Conservation (phyloP, 2,329 filamentous ascomycete genomes). For the Nemania sp. region DNA sequence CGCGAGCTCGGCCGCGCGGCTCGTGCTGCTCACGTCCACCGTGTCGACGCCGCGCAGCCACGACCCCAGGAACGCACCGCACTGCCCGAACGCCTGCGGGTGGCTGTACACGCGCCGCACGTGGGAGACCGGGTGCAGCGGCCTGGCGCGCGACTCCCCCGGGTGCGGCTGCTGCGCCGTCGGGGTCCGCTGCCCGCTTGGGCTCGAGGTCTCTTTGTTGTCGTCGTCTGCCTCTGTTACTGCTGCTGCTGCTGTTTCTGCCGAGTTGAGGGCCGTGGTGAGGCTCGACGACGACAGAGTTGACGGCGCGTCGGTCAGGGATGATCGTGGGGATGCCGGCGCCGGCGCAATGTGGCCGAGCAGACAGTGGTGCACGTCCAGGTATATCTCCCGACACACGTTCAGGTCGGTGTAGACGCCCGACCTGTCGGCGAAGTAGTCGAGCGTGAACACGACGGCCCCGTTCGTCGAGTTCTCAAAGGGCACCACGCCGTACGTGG, state of each 20-base stretch:
- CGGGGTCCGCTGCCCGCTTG: too few species aligned
- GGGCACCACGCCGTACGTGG: slow-evolving; percentile 79
- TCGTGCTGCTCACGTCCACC: slow-evolving; percentile 82
- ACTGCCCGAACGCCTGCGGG: slow-evolving; percentile 95
- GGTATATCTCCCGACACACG: slow-evolving; percentile 82
- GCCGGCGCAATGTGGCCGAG: too few species aligned
- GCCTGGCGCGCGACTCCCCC: slow-evolving; percentile 48
- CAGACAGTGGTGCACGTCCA: slow-evolving; percentile 87
- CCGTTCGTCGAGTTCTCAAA: slow-evolving; percentile 98
- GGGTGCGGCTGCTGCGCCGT: too few species aligned
- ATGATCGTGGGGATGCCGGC: slow-evolving; percentile 19
- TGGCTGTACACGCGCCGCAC: slow-evolving; percentile 86
- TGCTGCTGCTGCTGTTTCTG: neutral
- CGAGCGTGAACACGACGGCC: slow-evolving; percentile 85
- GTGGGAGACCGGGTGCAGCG: slow-evolving; percentile 58
- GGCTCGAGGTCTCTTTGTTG: too few species aligned
- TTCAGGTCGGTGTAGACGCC: slow-evolving; percentile 67
- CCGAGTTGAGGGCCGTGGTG: too few species aligned
- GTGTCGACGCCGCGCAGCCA: slow-evolving; percentile 76
- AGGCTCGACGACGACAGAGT: too few species aligned
- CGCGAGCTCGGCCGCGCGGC: slow-evolving; percentile 79
- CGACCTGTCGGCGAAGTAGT: slow-evolving; percentile 80
- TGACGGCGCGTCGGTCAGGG: neutral
- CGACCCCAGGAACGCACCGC: slow-evolving; percentile 71
- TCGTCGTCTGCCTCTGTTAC: slow-evolving; percentile 32